These are phyloP conservation scores for Tuber brumale DNA, from an alignment of 495 filamentous ascomycete species.

Conservation along the genomic window DNA sequence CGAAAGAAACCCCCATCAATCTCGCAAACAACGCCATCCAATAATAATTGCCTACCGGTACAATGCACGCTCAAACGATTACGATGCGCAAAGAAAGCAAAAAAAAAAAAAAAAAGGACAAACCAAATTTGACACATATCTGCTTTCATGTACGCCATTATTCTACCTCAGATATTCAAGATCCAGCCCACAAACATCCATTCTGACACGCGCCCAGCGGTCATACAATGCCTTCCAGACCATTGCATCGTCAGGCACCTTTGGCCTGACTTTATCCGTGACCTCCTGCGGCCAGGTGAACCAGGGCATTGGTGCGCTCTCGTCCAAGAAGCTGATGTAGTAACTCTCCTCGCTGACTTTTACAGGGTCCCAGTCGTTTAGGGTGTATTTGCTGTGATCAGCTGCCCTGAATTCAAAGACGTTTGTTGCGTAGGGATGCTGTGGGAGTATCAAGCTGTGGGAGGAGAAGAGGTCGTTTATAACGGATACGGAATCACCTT, in stretches of 20 bases:
- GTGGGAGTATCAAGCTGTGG: conserved; percentile 65
- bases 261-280: conserved; percentile 43
- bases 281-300: conserved; percentile 44
- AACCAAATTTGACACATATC: neutral
- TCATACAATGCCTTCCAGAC: conserved; percentile 47
- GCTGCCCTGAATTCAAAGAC: conserved; percentile 61
- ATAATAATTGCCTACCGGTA: neutral
- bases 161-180: conserved; percentile 23
- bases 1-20: neutral
- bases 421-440: conserved; percentile 63
- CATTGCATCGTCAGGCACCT: conserved; percentile 43
- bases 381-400: conserved; percentile 56
- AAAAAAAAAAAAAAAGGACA: neutral
- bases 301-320: conserved; percentile 47
- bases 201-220: conserved; percentile 40
- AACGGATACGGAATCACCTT: conserved; percentile 51
- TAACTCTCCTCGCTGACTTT: conserved; percentile 60
- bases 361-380: conserved; percentile 59
- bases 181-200: conserved; percentile 44
- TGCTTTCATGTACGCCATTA: neutral
- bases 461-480: conserved; percentile 70
- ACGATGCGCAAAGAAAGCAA: neutral
- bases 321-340: conserved; percentile 71
- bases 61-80: neutral
- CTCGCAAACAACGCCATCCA: neutral